These are phyloP conservation scores for Venturia pyrina DNA, from an alignment of 2,329 filamentous ascomycete species.

Conservation along the genomic window DNA sequence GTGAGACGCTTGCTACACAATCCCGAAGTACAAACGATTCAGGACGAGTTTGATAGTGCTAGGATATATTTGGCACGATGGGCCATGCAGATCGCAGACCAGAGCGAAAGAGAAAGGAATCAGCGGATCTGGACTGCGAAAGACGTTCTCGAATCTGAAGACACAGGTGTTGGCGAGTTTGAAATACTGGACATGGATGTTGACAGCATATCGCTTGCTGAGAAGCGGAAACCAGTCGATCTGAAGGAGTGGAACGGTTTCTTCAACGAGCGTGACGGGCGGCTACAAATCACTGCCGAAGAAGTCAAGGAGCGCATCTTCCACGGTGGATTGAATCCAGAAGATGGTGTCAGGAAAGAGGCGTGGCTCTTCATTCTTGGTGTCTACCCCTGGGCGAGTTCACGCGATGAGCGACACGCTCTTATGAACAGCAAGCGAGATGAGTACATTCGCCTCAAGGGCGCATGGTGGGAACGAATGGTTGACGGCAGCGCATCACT, in stretches of 20 bases:
- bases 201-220: constrained; percentile 61
- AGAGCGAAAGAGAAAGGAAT: constrained; percentile 78
- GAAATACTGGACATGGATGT: constrained; percentile 79
- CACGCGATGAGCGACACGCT: constrained; percentile 70
- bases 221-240: constrained; percentile 67
- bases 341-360: constrained; percentile 90
- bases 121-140: constrained; percentile 87
- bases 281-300: constrained; percentile 69
- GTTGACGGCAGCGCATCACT: constrained; percentile 70
- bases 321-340: constrained; percentile 78
- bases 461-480: constrained; percentile 90
- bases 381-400: constrained; percentile 89
- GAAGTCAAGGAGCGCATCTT: constrained; percentile 98
- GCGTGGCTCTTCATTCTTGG: constrained; percentile 92
- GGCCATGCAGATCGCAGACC: constrained; percentile 98
- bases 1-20: constrained; percentile 76
- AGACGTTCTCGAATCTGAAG: constrained; percentile 87
- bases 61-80: constrained; percentile 88
- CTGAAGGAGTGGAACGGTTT: constrained; percentile 84
- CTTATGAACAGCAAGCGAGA: constrained; percentile 79
- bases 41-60: constrained; percentile 96
- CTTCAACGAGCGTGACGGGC: constrained; percentile 67
- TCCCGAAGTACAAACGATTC: constrained; percentile 86
- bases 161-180: constrained; percentile 91
- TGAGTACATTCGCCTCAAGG: constrained; percentile 89